A percentile compares a stretch with the other conserved stretches of the same genome.
These are phyloP conservation scores for Starmera stellimalicola DNA, from an alignment of 1,139 yeast species.

Conservation along the genomic window DNA sequence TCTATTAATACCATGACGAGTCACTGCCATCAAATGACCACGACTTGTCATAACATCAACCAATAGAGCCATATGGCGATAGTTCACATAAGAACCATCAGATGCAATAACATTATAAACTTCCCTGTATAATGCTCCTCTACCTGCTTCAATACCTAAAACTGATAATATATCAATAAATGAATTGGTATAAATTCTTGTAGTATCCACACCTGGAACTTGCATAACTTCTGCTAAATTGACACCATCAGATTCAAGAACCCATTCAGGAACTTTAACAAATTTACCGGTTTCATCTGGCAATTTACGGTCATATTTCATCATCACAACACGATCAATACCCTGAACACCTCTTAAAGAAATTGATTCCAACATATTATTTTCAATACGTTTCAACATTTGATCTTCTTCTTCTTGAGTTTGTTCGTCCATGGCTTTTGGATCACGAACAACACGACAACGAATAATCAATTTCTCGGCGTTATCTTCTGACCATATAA, in stretches of 20 bases:
- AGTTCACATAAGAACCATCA: conserved; percentile 98
- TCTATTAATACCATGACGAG: conserved; percentile 99
- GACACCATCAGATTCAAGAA: conserved; percentile 96
- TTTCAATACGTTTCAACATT: conserved; percentile 88
- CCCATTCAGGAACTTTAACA: conserved; percentile 92
- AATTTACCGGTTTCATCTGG: conserved; percentile 84
- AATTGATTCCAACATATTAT: conserved; percentile 91
- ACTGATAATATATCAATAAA: conserved; percentile 94
- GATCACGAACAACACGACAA: conserved; percentile 97
- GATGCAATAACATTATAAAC: conserved; percentile 95
- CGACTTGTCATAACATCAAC: conserved; percentile 99
- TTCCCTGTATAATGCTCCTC: conserved; percentile 88
- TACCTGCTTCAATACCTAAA: conserved; percentile 96
- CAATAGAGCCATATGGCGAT: conserved; percentile 94
- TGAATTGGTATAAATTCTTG: conserved; percentile 88
- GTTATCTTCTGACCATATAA: conserved; percentile 98
- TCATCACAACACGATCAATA: conserved; percentile 72
- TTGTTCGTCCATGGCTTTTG: conserved; percentile 86
- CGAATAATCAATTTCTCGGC: conserved; percentile 95
- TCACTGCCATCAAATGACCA: conserved; percentile 97
- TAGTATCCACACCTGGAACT: conserved; percentile 88
- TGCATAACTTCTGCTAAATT: conserved; percentile 93
- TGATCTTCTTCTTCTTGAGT: conserved; percentile 97
- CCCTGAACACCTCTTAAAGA: conserved; percentile 95
- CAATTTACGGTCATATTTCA: conserved; percentile 78